Evolutionary conservation across 805 yeast genomes (phyloP), one percentile per base, ranked within the genome.

Genomic region (Yarrowia phangngaensis): DNA sequence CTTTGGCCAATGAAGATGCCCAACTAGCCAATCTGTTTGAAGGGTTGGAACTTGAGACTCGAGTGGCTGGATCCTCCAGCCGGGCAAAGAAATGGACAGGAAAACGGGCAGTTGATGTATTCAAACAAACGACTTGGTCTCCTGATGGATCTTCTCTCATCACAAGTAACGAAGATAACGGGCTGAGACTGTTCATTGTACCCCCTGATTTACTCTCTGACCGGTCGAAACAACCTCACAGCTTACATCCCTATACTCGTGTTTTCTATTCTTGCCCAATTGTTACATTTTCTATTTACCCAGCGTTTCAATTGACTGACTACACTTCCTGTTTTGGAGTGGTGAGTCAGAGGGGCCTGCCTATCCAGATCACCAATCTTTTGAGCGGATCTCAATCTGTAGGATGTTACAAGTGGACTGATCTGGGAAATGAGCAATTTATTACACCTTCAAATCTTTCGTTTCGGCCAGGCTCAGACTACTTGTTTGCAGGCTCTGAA

Each of bases 141-240:
- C 51, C 58, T 3, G 61, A 58, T 28, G 61, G 61, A 2, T 54
- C 59, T n/a, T 33, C 52, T 6, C 15, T 58, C 5, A 41, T 58
- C 26, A 48, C 60, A 6, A 41, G 22, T 13, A 51, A 40, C 32
- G 59, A 56, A 17, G 61, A 58, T 26, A 30, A 41, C 8, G 53
- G 53, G 3, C 17, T 58, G 3, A 27, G 60, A 19, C 36, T 55
- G 19, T 54, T 55, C 35, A 52, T 58, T 12, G 45, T 32, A 2
- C 58, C 58, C 6, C 56, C 55, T 2, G 53, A 52, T 30, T 30
- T 56, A 5, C 48, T 56, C 9, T 51, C 50, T 6, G 19, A 23
- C 31, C 22, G 13, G 8, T 22, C 16, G 2, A 24, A 27, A 11
- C 28, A 23, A 8, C 27, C 47, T 20, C 36, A 36, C 17, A 43